These are phyloP conservation scores for Penicillium sp. DNA, from an alignment of 2,329 filamentous ascomycete genomes.

Conservation along the genomic window DNA sequence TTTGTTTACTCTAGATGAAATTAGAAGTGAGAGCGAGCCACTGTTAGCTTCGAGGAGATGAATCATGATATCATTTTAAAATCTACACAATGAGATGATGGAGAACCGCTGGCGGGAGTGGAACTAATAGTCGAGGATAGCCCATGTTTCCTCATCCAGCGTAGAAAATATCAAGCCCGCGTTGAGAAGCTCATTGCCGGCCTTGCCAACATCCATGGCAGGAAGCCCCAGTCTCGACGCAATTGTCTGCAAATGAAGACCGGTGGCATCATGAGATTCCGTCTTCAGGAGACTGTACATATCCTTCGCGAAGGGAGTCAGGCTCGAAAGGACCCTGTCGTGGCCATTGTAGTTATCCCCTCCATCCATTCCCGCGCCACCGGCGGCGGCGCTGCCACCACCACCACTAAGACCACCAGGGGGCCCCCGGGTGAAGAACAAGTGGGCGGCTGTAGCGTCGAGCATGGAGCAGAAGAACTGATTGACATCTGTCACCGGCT, in stretches of 20 bases:
- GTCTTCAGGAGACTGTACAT: slow-evolving; percentile 70
- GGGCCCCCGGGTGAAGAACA: slow-evolving; percentile 75
- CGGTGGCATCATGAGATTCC: slow-evolving; percentile 73
- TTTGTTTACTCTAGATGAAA: background rate
- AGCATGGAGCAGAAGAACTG: slow-evolving; percentile 91
- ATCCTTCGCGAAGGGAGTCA: slow-evolving; percentile 61
- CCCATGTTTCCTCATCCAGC: slow-evolving; percentile 89
- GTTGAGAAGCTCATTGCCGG: slow-evolving; percentile 75
- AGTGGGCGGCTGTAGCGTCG: slow-evolving; percentile 83
- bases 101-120: background rate
- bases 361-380: slow-evolving; percentile 34
- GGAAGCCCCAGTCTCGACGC: slow-evolving; percentile 65
- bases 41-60: background rate
- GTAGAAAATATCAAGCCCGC: slow-evolving; percentile 83
- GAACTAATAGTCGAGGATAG: slow-evolving; percentile 62
- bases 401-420: slow-evolving; percentile 44
- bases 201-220: slow-evolving; percentile 68
- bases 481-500: slow-evolving; percentile 79
- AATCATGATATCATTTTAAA: slow-evolving; percentile 29
- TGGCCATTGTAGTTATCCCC: slow-evolving; percentile 31
- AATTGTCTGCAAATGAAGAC: slow-evolving; percentile 77
- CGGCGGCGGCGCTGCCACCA: slow-evolving; percentile 39
- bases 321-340: slow-evolving; percentile 44
- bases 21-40: background rate
- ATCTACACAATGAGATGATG: slow-evolving; percentile 6